Percentiles rank a stretch among this genome's conserved stretches.
phyloP scores from a whole-genome alignment of 2,329 filamentous ascomycete genomes.

The Beauveria sp. region DNA sequence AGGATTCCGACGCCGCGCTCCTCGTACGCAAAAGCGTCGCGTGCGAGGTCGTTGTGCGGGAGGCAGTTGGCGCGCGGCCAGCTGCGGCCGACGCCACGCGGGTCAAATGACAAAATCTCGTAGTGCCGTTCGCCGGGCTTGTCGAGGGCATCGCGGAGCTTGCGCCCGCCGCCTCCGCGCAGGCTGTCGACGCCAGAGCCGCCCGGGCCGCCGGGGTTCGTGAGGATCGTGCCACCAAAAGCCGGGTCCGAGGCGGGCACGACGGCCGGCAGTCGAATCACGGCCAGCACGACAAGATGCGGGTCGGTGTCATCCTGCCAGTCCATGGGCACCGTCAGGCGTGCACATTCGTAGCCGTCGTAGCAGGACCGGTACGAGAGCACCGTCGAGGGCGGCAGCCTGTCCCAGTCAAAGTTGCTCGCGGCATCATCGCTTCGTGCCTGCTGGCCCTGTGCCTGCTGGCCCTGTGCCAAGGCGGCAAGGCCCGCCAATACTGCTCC shows the following conservation, averaged over 20 bases:
- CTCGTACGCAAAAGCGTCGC: slow-evolving; percentile 21
- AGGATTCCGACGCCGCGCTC: slow-evolving; percentile 21
- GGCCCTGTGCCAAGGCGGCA: background rate
- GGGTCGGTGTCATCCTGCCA: slow-evolving; percentile 20
- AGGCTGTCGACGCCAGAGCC: slow-evolving; percentile 23
- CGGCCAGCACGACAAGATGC: slow-evolving; percentile 24
- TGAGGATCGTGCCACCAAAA: slow-evolving; percentile 29
- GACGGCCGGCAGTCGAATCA: slow-evolving; percentile 25
- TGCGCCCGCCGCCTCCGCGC: slow-evolving; percentile 12
- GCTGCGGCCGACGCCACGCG: slow-evolving; percentile 25
- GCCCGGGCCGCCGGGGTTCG: slow-evolving; percentile 32
- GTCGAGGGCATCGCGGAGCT: slow-evolving; percentile 20
- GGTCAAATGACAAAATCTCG: slow-evolving; percentile 30
- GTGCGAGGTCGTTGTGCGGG: slow-evolving; percentile 17
- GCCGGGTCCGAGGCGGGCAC: slow-evolving; percentile 23
- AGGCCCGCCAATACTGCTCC: background rate
- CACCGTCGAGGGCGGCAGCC: slow-evolving; percentile 21
- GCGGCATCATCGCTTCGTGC: background rate
- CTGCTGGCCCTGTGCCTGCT: background rate
- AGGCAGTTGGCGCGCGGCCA: slow-evolving; percentile 27
- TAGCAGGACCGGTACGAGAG: slow-evolving; percentile 27
- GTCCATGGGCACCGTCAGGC: slow-evolving; percentile 29
- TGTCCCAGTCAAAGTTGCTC: slow-evolving; percentile 21
- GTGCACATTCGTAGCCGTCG: slow-evolving; percentile 25
- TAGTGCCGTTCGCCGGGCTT: slow-evolving; percentile 21